phyloP scores from a whole-genome alignment of 148 eudicot species.

The Camellia japonica region DNA sequence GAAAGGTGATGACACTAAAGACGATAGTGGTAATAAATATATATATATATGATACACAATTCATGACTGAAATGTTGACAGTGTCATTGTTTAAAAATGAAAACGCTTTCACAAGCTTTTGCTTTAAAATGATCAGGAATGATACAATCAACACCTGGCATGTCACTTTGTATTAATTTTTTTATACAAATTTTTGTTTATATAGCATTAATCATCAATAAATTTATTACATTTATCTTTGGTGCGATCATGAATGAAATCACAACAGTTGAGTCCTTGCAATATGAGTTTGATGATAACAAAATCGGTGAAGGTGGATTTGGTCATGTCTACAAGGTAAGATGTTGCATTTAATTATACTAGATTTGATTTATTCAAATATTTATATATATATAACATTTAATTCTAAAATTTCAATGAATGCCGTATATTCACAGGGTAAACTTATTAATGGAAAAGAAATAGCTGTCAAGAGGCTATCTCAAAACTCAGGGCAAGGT shows the following conservation, averaged over 20 bases:
- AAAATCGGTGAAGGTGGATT: conserved; percentile 22
- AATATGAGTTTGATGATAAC: conserved; percentile 7
- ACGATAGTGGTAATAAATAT: too few relatives aligned
- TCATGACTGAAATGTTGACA: too few relatives aligned
- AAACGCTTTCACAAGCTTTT: too few relatives aligned
- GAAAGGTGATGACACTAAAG: too few relatives aligned
- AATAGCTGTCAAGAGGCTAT: conserved; percentile 52
- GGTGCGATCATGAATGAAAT: background rate
- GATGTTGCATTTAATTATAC: too few relatives aligned
- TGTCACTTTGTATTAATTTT: too few relatives aligned
- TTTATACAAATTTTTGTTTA: background rate
- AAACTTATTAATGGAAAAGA: conserved; percentile 31
- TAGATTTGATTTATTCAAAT: too few relatives aligned
- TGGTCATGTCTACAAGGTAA: conserved; percentile 19
- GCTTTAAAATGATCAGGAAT: too few relatives aligned
- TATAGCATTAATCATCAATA: background rate
- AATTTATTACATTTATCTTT: too few relatives aligned
- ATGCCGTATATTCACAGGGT: conserved; percentile 26
- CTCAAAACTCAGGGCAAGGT: conserved; percentile 40
- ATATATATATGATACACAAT: too few relatives aligned
- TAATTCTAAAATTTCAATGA: background rate
- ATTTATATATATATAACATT: background rate
- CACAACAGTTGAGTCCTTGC: conserved; percentile 1
- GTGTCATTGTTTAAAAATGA: too few relatives aligned
- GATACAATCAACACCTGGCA: too few relatives aligned